phyloP scores from a whole-genome alignment of 352 stramenopile genomes.

The Globisporangium recalcitrans region DNA sequence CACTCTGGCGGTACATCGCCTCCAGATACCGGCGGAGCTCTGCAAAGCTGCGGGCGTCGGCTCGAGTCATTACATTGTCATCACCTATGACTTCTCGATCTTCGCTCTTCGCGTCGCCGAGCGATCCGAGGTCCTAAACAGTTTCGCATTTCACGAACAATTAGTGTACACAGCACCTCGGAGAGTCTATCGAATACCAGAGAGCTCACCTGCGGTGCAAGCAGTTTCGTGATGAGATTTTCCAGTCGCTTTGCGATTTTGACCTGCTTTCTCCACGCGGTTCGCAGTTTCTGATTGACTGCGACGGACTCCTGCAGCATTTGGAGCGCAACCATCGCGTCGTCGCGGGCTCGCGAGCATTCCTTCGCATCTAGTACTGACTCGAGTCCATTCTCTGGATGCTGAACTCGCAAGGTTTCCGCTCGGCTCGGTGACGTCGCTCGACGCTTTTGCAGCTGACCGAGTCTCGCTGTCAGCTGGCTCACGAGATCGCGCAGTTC shows the following conservation, averaged over 20 bases:
- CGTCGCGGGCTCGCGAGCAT: slow-evolving; percentile 22
- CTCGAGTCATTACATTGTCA: background rate
- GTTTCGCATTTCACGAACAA: background rate
- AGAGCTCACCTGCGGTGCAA: background rate
- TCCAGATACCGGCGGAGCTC: background rate
- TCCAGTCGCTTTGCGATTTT: slow-evolving; percentile 38
- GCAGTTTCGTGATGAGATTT: slow-evolving; percentile 26
- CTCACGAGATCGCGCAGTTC: background rate
- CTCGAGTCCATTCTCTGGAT: no score
- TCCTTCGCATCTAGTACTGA: background rate
- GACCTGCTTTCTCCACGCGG: slow-evolving; percentile 31
- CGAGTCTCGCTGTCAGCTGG: background rate
- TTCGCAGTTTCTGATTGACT: slow-evolving; percentile 36
- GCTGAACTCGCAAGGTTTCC: background rate
- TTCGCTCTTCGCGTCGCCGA: background rate
- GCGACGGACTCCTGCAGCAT: slow-evolving; percentile 28
- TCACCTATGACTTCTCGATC: background rate
- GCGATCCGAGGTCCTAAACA: background rate
- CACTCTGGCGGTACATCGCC: background rate
- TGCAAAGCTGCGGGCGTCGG: background rate
- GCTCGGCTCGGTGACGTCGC: background rate
- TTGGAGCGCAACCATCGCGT: slow-evolving; percentile 34
- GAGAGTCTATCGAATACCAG: background rate
- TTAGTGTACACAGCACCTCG: no score
- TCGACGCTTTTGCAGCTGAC: background rate